Base-by-base conservation (phyloP, 176 grass and related monocot species). In the Oryza longistaminata region DNA sequence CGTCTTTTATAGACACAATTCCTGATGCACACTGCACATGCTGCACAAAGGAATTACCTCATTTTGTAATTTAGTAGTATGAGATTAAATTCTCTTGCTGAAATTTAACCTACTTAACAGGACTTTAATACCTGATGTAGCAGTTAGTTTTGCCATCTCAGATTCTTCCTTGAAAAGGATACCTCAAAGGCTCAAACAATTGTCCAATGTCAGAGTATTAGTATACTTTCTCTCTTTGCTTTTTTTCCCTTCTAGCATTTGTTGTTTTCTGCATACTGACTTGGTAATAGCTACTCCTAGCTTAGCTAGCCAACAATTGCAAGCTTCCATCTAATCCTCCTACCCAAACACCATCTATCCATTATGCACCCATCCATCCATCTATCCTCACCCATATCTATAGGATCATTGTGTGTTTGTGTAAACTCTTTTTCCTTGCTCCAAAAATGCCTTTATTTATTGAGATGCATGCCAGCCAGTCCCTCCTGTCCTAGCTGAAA, bases 371-470 rank as follows among this genome's bases (percentile, higher is more conserved):
- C 29, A 43, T 9, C 65, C 43, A 79, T 44, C 35, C 42, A 87
- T 72, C 68, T 68, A 70, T 31, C 29, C 53, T 58, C 53, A 21
- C 53, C 53, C n/a, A 62, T 62, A n/a, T 62, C 58, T 24, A 62
- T 62, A 62, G 21, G 58, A 62, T 62, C 58, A 62, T n/a, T 62
- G 58, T 62, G n/a, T 62, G 58, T 74, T 66, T 27, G 64, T 39
- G 48, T 81, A 81, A 77, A 39, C 64, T 29, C 73, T n/a, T 43
- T 90, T 70, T 67, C 8, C 42, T 62, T 62, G 39, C 25, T 74
- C 31, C 64, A 61, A 78, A 83, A 52, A 44, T 11, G 4, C 77
- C 65, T 92, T 82, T 70, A 65, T 86, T 65, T 82, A 87, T 34
- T 86, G 79, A 73, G 52, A 26, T 49, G 62, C 84, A 26, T 49